Evolutionary conservation across 2,329 filamentous ascomycete species (phyloP), one percentile per base, ranked within the genome.

Genomic region (Aureobasidium uvarum): DNA sequence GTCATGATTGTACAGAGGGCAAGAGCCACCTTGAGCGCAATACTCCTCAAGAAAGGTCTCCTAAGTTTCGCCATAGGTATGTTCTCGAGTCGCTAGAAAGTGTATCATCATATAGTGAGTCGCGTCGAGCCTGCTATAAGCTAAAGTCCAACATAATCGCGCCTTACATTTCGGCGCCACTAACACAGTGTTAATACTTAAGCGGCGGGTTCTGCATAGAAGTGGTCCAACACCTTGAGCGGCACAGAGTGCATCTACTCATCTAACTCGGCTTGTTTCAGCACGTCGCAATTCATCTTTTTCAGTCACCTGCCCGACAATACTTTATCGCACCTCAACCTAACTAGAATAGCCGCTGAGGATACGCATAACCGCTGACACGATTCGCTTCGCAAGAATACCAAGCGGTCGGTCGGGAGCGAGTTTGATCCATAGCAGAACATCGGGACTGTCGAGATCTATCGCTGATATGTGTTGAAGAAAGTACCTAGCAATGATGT

Each of bases 1-100:
- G 28, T 8, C 16, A 38, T 20, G 23, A 56, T 45, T 46, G 50
- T 46, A 28, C 50, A 54, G 2, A 64, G 36, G 20, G 28, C 62
- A 8, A 64, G n/a, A 13, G 41, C 46, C n/a, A 38, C 39, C 46
- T 64, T 64, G 39, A 46, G 43, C 25, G 62, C 50, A 16, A 38
- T 56, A 2, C 39, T 28, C 5, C 38, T 28, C 7, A 18, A 10
- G 18, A 38, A 13, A 13, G 23, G n/a, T 55, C 41, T 54, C n/a
- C 48, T 38, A 18, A 55, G 38, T 64, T 18, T 55, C 39, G 51
- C 39, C 62, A 64, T 64, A 18, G 3, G 28, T 7, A 43, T 18
- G 28, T 31, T 6, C 45, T 41, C 13, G 16, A 18, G 18, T 14
- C 10, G 16, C 2, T 7, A 5, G 10, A 18, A 33, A 28, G 14